phyloP scores from a whole-genome alignment of 2,329 filamentous ascomycete species.

The Cyclaneusma minus region DNA sequence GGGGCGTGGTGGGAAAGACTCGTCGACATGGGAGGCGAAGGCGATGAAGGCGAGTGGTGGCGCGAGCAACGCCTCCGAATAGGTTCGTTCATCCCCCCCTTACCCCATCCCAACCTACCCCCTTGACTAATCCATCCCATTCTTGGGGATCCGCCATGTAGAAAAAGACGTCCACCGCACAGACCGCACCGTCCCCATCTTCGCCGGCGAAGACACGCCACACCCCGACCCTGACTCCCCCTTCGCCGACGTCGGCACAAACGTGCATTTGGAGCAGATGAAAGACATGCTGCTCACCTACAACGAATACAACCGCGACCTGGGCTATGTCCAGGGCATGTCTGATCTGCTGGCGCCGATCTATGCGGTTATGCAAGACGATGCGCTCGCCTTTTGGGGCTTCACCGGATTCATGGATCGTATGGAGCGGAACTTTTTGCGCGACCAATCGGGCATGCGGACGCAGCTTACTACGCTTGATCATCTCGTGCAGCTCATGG shows the following conservation, averaged over 20 bases:
- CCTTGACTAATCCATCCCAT: constrained; percentile 27
- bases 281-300: constrained; percentile 98
- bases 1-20: constrained; percentile 93
- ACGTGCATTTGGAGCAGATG: constrained; percentile 95
- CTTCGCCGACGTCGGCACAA: constrained; percentile 84
- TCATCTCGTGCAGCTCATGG: constrained; percentile 91
- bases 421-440: constrained; percentile 94
- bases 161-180: constrained; percentile 98
- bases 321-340: constrained; percentile 98
- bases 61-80: constrained; percentile 86
- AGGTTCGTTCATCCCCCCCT: constrained; percentile 41
- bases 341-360: constrained; percentile 90
- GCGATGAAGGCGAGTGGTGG: constrained; percentile 89
- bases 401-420: constrained; percentile 94
- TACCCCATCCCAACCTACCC: constrained; percentile 4
- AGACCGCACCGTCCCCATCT: constrained; percentile 87
- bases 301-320: constrained; percentile 90
- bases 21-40: constrained; percentile 63
- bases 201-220: constrained; percentile 88
- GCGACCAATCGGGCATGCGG: constrained; percentile 93
- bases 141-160: constrained; percentile 36
- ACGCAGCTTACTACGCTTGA: constrained; percentile 81
- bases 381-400: constrained; percentile 91
- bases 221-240: constrained; percentile 93
- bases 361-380: constrained; percentile 94